Conservation (phyloP, 148 eudicot genomes). For the Fagopyrum homotropicum region DNA sequence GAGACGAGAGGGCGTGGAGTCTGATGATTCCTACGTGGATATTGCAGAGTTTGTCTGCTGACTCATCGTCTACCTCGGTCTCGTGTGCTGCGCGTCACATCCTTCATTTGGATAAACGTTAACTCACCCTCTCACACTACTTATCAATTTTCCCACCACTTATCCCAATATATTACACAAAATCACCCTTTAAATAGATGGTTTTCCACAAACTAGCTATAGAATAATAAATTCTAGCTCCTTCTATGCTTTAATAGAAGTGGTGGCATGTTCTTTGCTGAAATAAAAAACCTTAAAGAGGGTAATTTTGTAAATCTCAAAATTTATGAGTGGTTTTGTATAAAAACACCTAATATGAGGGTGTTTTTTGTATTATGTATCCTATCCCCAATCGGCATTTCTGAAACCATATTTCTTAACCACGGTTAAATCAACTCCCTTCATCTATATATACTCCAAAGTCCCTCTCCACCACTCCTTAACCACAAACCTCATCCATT, state of each 20-base stretch:
- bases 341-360: too few species aligned
- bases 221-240: too few species aligned
- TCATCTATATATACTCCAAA: neutral
- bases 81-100: neutral
- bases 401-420: neutral
- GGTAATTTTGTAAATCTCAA: too few species aligned
- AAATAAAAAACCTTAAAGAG: too few species aligned
- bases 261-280: too few species aligned
- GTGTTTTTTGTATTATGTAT: too few species aligned
- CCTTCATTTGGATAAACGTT: neutral
- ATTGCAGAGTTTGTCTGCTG: neutral
- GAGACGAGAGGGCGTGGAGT: neutral
- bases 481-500: conserved; percentile 1
- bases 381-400: neutral
- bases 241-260: too few species aligned
- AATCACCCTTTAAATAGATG: too few species aligned
- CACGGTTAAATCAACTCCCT: neutral
- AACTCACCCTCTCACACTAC: too few species aligned
- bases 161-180: neutral
- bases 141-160: neutral
- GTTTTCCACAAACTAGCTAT: too few species aligned
- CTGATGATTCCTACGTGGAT: neutral
- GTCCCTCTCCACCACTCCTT: neutral
- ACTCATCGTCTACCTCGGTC: neutral
- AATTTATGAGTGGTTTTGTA: too few species aligned